phyloP scores from a whole-genome alignment of 495 filamentous ascomycete genomes.

The Xylaria cubensis region DNA sequence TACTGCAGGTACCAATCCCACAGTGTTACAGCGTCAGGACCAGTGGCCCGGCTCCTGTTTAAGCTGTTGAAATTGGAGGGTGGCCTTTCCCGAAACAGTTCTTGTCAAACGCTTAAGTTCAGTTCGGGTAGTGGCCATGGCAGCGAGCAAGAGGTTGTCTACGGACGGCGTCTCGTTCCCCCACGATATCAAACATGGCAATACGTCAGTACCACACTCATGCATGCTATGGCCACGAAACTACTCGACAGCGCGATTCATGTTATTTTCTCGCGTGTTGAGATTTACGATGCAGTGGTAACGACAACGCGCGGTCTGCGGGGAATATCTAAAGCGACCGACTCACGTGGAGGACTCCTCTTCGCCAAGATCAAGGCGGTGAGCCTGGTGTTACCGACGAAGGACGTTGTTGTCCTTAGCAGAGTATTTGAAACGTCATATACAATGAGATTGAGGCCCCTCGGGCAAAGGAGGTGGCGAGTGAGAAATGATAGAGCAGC shows the following conservation, averaged over 20 bases:
- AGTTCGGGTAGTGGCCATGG: background rate
- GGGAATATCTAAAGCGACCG: background rate
- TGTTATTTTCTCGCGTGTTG: background rate
- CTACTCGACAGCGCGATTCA: too few species aligned
- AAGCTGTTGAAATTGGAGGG: conserved; percentile 65
- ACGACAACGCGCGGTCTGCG: conserved; percentile 1
- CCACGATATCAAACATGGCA: background rate
- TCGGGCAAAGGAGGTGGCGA: background rate
- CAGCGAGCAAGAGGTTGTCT: background rate
- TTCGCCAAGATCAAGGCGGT: conserved; percentile 4
- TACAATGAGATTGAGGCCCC: background rate
- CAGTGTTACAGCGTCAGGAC: conserved; percentile 64
- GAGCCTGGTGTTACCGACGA: background rate
- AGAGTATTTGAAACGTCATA: background rate
- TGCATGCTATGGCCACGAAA: background rate
- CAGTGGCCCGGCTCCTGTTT: conserved; percentile 80
- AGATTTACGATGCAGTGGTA: background rate
- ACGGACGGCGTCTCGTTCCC: background rate
- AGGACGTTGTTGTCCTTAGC: background rate
- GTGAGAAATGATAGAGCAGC: background rate
- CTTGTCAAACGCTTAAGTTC: background rate
- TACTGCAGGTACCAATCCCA: conserved; percentile 74
- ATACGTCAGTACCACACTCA: background rate
- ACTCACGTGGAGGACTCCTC: background rate
- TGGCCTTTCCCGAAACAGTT: background rate